Percentiles rank a stretch among this genome's conserved stretches.
Evolutionary conservation across 2,329 filamentous ascomycete genomes (phyloP).

Genomic region (Dactylellina haptotyla): DNA sequence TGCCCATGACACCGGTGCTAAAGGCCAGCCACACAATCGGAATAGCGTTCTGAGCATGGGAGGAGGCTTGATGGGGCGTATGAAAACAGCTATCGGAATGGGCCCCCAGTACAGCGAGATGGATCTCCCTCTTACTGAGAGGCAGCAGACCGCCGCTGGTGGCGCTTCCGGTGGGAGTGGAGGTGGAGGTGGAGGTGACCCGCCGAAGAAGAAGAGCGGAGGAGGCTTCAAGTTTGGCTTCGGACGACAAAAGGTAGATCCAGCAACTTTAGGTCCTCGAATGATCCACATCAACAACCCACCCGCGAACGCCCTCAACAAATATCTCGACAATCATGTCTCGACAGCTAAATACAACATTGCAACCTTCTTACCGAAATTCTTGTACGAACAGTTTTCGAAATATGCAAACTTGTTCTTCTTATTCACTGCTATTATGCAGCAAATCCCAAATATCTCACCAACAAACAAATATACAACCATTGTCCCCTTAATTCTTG

Average conservation of each 20-base stretch:
- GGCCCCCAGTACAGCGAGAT: constrained; percentile 91
- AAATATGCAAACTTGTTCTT: constrained; percentile 99
- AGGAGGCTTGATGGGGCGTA: constrained; percentile 83
- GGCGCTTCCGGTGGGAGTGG: constrained; percentile 61
- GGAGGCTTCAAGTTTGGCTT: constrained; percentile 91
- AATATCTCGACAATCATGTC: constrained; percentile 95
- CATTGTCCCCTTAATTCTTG: constrained; percentile 89
- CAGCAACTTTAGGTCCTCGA: constrained; percentile 87
- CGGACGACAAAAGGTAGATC: constrained; percentile 83
- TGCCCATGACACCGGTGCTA: constrained; percentile 78
- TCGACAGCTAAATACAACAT: constrained; percentile 98
- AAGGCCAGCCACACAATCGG: constrained; percentile 68
- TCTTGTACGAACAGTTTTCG: constrained; percentile 97
- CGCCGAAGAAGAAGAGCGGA: constrained; percentile 68
- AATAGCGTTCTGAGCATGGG: constrained; percentile 90
- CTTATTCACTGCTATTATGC: constrained; percentile 92
- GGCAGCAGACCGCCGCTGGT: constrained; percentile 64
- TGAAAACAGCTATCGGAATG: constrained; percentile 92
- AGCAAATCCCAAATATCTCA: constrained; percentile 94
- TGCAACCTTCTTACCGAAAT: constrained; percentile 93
- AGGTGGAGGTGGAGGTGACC: constrained; percentile 59
- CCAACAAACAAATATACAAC: constrained; percentile 97
- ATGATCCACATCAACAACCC: constrained; percentile 97
- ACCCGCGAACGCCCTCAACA: constrained; percentile 86
- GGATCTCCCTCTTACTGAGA: constrained; percentile 92